Evolutionary conservation across 129 eudicot genomes (phyloP), one percentile per base, ranked within the genome.

Genomic region (Escallonia herrerae): DNA sequence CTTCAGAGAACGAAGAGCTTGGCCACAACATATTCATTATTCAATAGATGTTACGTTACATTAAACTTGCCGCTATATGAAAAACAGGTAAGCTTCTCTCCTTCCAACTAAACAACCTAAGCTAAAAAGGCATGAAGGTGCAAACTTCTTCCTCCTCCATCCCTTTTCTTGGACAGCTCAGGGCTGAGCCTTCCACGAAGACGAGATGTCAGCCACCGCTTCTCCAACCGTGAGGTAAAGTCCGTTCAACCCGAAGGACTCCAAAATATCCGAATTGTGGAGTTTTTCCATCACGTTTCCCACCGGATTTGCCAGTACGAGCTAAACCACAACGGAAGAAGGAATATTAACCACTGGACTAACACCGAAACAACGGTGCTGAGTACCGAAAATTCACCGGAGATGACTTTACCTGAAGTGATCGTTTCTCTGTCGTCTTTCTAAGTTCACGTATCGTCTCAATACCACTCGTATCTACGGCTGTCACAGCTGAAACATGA

Each of bases 201-300:
- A 75, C 43, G 99, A 89, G 45, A 94, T 89, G 60, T 94, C 99
- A 9, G 76, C 80, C 10, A 94, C 85, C 1, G 99, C 99, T 70
- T 94, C 99, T 5, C 86, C 86, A 56, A 94, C 90, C 0, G 82
- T 79, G 60, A 94, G 60, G 70, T 89, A 94, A 6, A 94, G 66
- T 22, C 99, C 99, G 40, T 89, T 87, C 54, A 71, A 71, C 33
- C 95, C 96, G 33, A 94, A 83, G 2, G 81, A 58, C 72, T 89
- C 95, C 76, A 94, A 66, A 4, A 72, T 71, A 6, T 84, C 75
- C 1, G 99, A 76, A 22, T 86, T 58, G 48, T 86, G 86, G 56
- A 94, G 84, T 70, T 94, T 94, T 68, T 94, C 99, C 93, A 82
- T 86, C 62, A 94, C 99, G 66, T 65, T 89, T 8, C 87, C 96